These are phyloP conservation scores for Lactifluus volemus DNA, from an alignment of 768 basidiomycete genomes.

Conservation along the genomic window DNA sequence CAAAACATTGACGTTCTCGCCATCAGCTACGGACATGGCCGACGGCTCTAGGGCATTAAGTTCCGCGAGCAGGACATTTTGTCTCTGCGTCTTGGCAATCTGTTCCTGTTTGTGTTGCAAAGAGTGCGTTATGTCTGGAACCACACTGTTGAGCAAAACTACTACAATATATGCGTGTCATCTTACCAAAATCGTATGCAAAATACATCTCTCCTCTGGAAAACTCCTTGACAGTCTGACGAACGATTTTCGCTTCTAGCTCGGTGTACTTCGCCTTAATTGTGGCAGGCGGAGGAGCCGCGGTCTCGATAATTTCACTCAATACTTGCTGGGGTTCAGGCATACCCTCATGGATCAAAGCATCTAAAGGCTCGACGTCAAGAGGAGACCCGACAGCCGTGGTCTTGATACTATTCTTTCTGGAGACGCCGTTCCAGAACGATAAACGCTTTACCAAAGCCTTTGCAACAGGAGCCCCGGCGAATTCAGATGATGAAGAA, in stretches of 20 bases:
- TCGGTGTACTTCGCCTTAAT: slow-evolving; percentile 62
- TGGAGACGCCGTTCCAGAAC: slow-evolving; percentile 63
- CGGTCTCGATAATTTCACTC: slow-evolving; percentile 46
- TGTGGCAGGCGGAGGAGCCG: slow-evolving; percentile 54
- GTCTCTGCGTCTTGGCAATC: slow-evolving; percentile 44
- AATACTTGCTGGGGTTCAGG: slow-evolving; percentile 42
- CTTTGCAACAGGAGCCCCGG: slow-evolving; percentile 46
- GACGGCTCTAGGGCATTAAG: slow-evolving; percentile 41
- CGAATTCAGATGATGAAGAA: slow-evolving; percentile 45
- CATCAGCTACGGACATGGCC: slow-evolving; percentile 22
- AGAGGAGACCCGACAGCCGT: neutral
- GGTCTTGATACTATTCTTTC: slow-evolving; percentile 17
- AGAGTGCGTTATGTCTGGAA: slow-evolving; percentile 70
- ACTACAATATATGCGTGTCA: neutral
- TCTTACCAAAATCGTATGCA: slow-evolving; percentile 72
- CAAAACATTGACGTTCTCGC: slow-evolving; percentile 41
- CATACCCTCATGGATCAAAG: slow-evolving; percentile 17
- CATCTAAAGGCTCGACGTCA: slow-evolving; percentile 16
- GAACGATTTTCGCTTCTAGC: slow-evolving; percentile 74
- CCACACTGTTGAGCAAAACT: neutral
- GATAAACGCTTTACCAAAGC: slow-evolving; percentile 58
- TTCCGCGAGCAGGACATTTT: slow-evolving; percentile 51
- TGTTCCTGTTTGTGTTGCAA: slow-evolving; percentile 73
- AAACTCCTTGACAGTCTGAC: slow-evolving; percentile 70
- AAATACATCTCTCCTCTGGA: slow-evolving; percentile 88